These are phyloP conservation scores for Leptomonas pyrrhocoris DNA, from an alignment of 208 protist genomes.

Conservation along the genomic window DNA sequence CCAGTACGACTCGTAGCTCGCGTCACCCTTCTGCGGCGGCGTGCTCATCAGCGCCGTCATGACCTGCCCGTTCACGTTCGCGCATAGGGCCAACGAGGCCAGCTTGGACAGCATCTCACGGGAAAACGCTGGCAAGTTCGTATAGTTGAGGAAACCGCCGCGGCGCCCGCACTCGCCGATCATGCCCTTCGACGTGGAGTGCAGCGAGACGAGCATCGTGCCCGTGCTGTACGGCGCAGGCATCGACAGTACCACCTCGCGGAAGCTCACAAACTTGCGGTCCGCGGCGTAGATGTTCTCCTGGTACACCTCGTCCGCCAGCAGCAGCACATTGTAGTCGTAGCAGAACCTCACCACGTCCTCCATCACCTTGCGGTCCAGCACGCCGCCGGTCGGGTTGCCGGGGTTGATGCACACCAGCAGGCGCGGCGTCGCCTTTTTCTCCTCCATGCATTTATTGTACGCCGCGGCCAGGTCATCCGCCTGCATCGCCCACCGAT, in stretches of 20 bases:
- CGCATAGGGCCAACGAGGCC: conserved; percentile 95
- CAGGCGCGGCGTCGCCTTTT: conserved; percentile 86
- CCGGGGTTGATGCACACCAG: conserved; percentile 99
- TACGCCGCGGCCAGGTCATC: conserved; percentile 67
- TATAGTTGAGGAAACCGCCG: conserved; percentile 97
- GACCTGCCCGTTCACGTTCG: conserved; percentile 96
- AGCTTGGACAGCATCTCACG: conserved; percentile 95
- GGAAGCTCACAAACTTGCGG: conserved; percentile 94
- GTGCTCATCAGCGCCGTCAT: conserved; percentile 96
- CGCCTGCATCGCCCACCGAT: conserved; percentile 89
- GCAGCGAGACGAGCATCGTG: conserved; percentile 91
- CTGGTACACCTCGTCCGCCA: conserved; percentile 99
- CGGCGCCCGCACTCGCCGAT: conserved; percentile 98
- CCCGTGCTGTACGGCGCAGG: conserved; percentile 66
- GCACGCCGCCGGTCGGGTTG: conserved; percentile 97
- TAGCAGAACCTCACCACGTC: conserved; percentile 78
- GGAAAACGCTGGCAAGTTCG: conserved; percentile 71
- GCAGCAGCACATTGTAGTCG: conserved; percentile 85
- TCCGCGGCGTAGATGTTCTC: conserved; percentile 95
- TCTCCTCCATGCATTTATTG: conserved; percentile 54
- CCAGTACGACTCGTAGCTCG: conserved; percentile 88
- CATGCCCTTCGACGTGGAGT: conserved; percentile 99
- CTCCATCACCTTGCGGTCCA: conserved; percentile 82
- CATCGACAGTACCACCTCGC: conserved; percentile 66
- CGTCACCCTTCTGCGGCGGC: conserved; percentile 92